A percentile compares a stretch with the other conserved stretches of the same genome.
phyloP scores from a whole-genome alignment of 2,329 filamentous ascomycete genomes.

The Calonectria montana region DNA sequence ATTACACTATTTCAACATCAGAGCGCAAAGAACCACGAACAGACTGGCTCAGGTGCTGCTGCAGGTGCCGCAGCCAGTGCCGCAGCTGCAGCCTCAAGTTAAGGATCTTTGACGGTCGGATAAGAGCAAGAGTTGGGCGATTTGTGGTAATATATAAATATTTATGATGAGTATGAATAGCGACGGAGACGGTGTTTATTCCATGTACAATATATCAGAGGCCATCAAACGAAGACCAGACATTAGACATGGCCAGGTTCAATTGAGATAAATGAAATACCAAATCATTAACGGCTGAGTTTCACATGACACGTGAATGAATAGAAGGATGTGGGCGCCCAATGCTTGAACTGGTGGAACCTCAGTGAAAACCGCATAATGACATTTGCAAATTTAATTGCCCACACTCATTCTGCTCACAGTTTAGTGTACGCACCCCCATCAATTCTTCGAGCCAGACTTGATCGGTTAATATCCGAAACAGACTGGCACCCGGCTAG shows the following conservation, averaged over 20 bases:
- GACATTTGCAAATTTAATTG: too few species aligned
- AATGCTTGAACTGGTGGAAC: too few species aligned
- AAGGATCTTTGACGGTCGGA: not conserved
- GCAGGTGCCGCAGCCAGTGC: not conserved
- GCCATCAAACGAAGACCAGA: too few species aligned
- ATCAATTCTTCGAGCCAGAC: not conserved
- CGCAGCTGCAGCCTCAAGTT: not conserved
- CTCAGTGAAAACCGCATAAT: too few species aligned
- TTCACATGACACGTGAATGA: too few species aligned
- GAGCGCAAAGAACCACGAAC: not conserved
- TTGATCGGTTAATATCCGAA: not conserved
- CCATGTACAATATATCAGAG: not conserved
- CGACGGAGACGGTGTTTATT: not conserved
- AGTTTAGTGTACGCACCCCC: not conserved
- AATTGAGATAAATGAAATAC: too few species aligned
- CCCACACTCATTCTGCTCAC: not conserved
- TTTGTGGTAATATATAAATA: not conserved
- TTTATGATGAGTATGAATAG: not conserved
- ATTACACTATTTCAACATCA: constrained; percentile 9
- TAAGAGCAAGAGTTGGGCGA: too few species aligned
- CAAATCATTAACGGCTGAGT: too few species aligned
- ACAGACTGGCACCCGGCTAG: not conserved
- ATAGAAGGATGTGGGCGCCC: too few species aligned
- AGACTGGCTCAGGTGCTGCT: not conserved
- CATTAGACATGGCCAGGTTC: too few species aligned